These are phyloP conservation scores for Jatropha multifida DNA, from an alignment of 441 rosid species.

Conservation along the genomic window DNA sequence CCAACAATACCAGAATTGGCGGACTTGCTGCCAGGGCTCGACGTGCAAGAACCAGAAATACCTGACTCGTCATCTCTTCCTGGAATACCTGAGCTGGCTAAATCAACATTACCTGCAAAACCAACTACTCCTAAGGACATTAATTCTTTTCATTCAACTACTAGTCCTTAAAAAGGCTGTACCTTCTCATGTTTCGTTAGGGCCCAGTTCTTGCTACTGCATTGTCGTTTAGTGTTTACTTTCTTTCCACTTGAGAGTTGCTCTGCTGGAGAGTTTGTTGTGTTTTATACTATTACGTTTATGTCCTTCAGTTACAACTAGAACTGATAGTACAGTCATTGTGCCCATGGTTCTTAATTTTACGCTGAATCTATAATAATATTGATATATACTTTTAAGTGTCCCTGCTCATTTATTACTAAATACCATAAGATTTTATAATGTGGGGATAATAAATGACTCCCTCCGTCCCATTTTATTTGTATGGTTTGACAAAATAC, in stretches of 20 bases:
- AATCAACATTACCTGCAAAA: neutral
- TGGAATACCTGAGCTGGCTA: slow-evolving; percentile 15
- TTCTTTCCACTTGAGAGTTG: neutral
- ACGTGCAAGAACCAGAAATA: neutral
- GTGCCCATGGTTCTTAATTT: neutral
- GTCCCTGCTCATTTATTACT: neutral
- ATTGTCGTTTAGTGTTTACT: neutral
- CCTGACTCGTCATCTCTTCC: slow-evolving; percentile 20
- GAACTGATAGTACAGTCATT: neutral
- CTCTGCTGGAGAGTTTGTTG: neutral
- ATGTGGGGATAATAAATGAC: neutral
- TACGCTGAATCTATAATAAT: neutral
- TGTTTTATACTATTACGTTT: neutral
- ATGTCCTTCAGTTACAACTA: neutral
- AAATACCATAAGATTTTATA: neutral
- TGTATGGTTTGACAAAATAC: too few species aligned
- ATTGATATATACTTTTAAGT: neutral
- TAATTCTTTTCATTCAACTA: neutral
- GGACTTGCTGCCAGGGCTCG: neutral
- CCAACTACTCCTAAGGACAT: neutral
- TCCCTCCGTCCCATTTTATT: too few species aligned
- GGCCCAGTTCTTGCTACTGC: neutral
- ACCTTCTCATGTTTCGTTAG: neutral
- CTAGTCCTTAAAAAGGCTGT: neutral
- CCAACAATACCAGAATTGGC: neutral